Evolutionary conservation across 768 basidiomycete species (phyloP).

Genomic region (Mycena floridula): DNA sequence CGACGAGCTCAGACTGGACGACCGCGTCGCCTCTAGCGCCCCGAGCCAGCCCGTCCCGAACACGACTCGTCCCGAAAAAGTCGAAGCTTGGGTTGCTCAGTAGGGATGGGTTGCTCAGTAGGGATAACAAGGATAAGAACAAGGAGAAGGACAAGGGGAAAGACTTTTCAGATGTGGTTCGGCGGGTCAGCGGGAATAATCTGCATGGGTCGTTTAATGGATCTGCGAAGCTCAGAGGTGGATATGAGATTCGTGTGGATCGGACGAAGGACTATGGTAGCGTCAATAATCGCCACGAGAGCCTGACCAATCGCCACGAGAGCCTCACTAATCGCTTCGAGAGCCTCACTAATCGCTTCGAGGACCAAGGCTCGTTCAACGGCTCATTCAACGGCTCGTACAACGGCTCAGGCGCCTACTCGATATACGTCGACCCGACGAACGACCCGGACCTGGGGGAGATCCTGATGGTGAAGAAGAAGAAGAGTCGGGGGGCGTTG

Average conservation of each 20-base stretch:
- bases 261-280: too few species aligned
- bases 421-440: conserved; percentile 60
- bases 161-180: conserved; percentile 57
- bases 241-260: conserved; percentile 53
- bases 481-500: conserved; percentile 56
- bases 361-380: too few species aligned
- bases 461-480: conserved; percentile 71
- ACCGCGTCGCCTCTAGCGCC: conserved; percentile 29
- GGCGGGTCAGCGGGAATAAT: conserved; percentile 36
- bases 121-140: too few species aligned
- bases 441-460: conserved; percentile 63
- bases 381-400: too few species aligned
- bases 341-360: too few species aligned
- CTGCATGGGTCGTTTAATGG: conserved; percentile 4
- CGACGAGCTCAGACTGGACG: too few species aligned
- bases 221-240: conserved; percentile 29
- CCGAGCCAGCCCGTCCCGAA: conserved; percentile 19
- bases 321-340: too few species aligned
- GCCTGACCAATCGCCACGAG: too few species aligned
- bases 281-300: too few species aligned
- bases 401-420: too few species aligned
- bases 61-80: conserved; percentile 67
- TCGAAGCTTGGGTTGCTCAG: conserved; percentile 48
- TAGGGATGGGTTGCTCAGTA: conserved; percentile 14
- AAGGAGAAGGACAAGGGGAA: conserved; percentile 27